Conservation (phyloP, 257 asterid species). For the Mitragyna speciosa region DNA sequence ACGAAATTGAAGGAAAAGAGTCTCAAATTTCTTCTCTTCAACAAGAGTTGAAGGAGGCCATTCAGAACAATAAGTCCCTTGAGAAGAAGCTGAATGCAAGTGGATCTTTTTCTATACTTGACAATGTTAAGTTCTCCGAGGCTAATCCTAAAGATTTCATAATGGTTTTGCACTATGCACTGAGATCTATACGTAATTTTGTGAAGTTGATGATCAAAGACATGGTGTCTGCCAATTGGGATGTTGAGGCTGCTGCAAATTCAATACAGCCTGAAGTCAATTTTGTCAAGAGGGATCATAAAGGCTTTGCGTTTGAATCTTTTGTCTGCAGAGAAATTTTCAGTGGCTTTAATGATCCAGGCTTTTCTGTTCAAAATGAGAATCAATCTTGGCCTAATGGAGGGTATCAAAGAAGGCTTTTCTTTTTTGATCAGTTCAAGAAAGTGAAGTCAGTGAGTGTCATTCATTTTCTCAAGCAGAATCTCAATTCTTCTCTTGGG, state of each 20-base stretch:
- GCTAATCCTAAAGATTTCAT: conserved; percentile 57
- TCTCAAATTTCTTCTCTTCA: conserved; percentile 28
- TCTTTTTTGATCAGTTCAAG: conserved; percentile 61
- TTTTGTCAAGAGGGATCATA: conserved; percentile 53
- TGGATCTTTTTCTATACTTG: conserved; percentile 77
- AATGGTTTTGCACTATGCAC: conserved; percentile 55
- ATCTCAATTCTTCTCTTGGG: conserved; percentile 55
- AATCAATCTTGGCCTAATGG: conserved; percentile 29
- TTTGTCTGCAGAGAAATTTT: conserved; percentile 77
- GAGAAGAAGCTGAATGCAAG: conserved; percentile 72
- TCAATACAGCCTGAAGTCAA: conserved; percentile 49
- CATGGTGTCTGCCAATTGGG: conserved; percentile 88
- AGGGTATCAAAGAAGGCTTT: conserved; percentile 33
- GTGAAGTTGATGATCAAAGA: conserved; percentile 65
- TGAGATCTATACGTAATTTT: conserved; percentile 69
- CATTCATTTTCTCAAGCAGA: conserved; percentile 51
- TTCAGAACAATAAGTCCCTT: conserved; percentile 43
- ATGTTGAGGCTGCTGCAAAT: conserved; percentile 69
- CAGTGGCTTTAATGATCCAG: conserved; percentile 52
- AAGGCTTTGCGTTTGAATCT: conserved; percentile 75
- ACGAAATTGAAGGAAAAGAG: conserved; percentile 60
- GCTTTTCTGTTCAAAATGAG: conserved; percentile 30
- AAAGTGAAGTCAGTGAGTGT: conserved; percentile 48
- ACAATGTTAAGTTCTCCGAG: conserved; percentile 51
- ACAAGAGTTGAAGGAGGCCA: conserved; percentile 28